Evolutionary conservation across 495 filamentous ascomycete genomes (phyloP), one percentile per base, ranked within the genome.

Genomic region (Lepidopterella palustris): DNA sequence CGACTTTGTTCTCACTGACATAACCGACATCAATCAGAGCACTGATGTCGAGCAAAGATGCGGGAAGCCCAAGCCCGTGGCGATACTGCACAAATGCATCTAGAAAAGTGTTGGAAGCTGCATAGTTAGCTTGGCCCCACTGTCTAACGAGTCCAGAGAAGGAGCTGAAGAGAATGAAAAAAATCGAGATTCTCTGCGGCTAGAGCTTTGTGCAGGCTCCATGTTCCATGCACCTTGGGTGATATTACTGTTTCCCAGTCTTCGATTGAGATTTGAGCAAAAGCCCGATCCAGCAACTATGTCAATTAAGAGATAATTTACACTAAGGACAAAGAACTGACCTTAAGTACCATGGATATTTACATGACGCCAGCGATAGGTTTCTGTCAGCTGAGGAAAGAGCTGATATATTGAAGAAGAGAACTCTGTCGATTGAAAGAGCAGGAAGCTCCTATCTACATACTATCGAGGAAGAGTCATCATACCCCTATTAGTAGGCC

Each of bases 151-250:
- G 6, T 4, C 25, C 26, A 18, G 55, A 35, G 11, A 59, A n/a
- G 5, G 53, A 57, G 11, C 55, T 60, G 53, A 59, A 23, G 20
- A 53, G 3, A n/a, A 39, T 35, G 59, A 61, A 61, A 29, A 60
- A 59, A 31, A 48, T 35, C n/a, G 50, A 42, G 10, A 11, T 42
- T 32, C 6, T 45, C 23, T 0, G 9, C 15, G 3, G 4, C 4
- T 0, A 58, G 23, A 6, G 50, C 29, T 1, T 40, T 26, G 40
- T 59, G 40, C 4, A 61, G 59, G 28, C 59, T 57, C 40, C 45
- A 58, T 4, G 59, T 59, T 10, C 59, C 59, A 18, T 24, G 13
- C 5, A 53, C 21, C 45, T 61, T 63, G 40, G 45, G 35, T 0
- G 5, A 15, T n/a, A 40, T 21, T 4, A 26, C 32, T 18, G 27